A percentile compares a stretch with the other conserved stretches of the same genome.
Conservation (phyloP, 352 stramenopile species). For the Globisporangium perplexum region DNA sequence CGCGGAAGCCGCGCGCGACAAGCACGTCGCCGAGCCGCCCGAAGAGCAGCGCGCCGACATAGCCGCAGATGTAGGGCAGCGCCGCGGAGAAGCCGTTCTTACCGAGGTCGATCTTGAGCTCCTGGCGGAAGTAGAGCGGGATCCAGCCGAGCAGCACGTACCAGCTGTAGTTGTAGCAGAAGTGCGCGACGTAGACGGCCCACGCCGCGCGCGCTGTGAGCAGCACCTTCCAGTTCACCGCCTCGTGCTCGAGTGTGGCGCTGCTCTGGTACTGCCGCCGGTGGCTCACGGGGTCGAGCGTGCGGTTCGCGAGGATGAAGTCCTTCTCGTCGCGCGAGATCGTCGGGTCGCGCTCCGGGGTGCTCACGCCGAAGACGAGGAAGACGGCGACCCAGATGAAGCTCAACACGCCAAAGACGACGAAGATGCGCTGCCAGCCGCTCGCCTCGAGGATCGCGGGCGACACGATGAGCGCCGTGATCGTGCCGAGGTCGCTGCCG, state of each 20-base stretch:
- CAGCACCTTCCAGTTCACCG: conserved; percentile 64
- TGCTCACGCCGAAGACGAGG: conserved; percentile 47
- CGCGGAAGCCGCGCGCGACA: conserved; percentile 53
- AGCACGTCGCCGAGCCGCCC: conserved; percentile 60
- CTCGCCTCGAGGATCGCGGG: conserved; percentile 54
- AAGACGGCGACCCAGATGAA: conserved; percentile 73
- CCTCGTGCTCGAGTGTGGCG: conserved; percentile 33
- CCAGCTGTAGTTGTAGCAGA: conserved; percentile 88
- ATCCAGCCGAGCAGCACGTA: conserved; percentile 87
- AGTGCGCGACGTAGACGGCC: conserved; percentile 83
- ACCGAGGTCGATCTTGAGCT: conserved; percentile 67
- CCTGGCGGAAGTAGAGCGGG: conserved; percentile 82
- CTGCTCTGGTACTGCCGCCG: conserved; percentile 27
- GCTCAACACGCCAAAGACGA: conserved; percentile 68
- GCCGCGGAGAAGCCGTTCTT: conserved; percentile 60
- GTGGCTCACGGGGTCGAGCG: conserved; percentile 35
- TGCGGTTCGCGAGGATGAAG: conserved; percentile 67
- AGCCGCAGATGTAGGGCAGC: conserved; percentile 76
- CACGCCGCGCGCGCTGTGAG: conserved; percentile 62
- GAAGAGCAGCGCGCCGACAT: conserved; percentile 67
- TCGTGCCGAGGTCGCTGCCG: conserved; percentile 77
- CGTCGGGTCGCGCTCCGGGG: conserved; percentile 52
- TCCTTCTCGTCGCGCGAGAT: conserved; percentile 52
- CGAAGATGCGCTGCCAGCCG: conserved; percentile 74
- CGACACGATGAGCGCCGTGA: conserved; percentile 72